Conservation (phyloP, 306 rosid species). For the Alnus rubra region DNA sequence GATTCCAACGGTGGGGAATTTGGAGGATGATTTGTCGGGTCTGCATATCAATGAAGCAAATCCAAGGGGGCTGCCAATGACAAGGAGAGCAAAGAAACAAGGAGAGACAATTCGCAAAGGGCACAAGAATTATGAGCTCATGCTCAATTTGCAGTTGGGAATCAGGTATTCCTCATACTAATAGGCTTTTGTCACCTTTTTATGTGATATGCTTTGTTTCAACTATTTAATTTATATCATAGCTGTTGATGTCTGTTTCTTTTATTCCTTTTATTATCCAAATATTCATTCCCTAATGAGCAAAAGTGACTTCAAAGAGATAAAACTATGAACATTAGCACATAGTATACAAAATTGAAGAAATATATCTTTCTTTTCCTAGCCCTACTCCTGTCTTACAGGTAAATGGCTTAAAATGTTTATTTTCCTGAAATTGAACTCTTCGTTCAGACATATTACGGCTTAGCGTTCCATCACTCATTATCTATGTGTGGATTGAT, state of each 20-base stretch:
- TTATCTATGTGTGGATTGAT: background rate
- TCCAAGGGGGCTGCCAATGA: constrained; percentile 34
- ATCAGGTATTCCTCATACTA: constrained; percentile 48
- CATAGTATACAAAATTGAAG: background rate
- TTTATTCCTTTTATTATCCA: background rate
- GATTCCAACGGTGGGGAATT: constrained; percentile 36
- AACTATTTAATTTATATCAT: background rate
- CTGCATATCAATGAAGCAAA: constrained; percentile 31
- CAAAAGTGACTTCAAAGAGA: background rate
- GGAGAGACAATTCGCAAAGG: constrained; percentile 83
- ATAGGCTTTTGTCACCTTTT: background rate
- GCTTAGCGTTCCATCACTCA: background rate
- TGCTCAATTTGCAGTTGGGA: constrained; percentile 92
- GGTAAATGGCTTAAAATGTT: background rate
- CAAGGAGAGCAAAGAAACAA: constrained; percentile 60
- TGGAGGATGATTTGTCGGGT: constrained; percentile 40
- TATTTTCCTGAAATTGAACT: background rate
- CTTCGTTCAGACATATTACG: background rate
- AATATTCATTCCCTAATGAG: background rate
- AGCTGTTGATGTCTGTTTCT: background rate
- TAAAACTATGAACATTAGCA: background rate
- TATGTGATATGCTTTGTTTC: constrained; percentile 6
- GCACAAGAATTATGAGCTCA: constrained; percentile 84
- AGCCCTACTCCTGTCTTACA: background rate
- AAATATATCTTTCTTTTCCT: background rate